Conservation (phyloP, 192 early-diverging fungal genomes). For the Dissophora globulifera region DNA sequence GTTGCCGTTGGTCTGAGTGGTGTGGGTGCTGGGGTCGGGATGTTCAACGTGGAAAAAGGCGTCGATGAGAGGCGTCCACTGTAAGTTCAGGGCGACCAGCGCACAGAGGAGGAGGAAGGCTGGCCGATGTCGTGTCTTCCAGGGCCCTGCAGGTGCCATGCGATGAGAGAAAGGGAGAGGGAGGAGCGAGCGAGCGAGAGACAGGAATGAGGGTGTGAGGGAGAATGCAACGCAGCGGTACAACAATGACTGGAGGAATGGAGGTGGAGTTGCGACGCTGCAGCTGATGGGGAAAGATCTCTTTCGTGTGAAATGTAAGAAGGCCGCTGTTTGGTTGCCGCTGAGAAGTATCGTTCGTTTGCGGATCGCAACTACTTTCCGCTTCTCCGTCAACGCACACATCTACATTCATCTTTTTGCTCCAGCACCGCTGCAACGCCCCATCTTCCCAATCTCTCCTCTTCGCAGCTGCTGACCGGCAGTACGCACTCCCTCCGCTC, state of each 20-base stretch:
- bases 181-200: neutral
- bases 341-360: too few species aligned
- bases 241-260: too few species aligned
- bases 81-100: constrained; percentile 1
- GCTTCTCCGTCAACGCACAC: too few species aligned
- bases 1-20: neutral
- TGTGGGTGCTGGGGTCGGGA: neutral
- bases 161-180: neutral
- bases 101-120: constrained; percentile 20
- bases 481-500: neutral
- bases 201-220: neutral
- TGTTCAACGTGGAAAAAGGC: constrained; percentile 23
- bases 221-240: too few species aligned
- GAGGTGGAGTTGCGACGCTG: neutral
- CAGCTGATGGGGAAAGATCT: neutral
- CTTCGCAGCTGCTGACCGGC: too few species aligned
- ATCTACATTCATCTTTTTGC: too few species aligned
- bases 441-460: too few species aligned
- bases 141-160: constrained; percentile 29
- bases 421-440: too few species aligned
- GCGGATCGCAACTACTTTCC: too few species aligned
- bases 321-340: too few species aligned
- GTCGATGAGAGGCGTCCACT: neutral
- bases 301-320: too few species aligned
- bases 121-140: constrained; percentile 26